Evolutionary conservation across 768 basidiomycete genomes (phyloP), one percentile per base, ranked within the genome.

Genomic region (Stropharia rugosoannulata): DNA sequence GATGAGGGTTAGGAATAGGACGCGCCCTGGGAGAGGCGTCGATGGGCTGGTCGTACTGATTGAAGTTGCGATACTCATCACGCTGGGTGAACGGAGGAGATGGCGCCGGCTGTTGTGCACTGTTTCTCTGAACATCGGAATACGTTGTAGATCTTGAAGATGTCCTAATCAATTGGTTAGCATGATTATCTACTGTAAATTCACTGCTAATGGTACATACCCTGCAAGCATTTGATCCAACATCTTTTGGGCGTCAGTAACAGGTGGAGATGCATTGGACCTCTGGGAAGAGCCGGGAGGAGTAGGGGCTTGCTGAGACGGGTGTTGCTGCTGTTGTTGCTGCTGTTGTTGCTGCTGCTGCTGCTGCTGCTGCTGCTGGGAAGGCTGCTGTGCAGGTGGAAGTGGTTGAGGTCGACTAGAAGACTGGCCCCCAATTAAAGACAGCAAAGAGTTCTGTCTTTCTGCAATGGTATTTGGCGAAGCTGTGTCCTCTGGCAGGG

Each of bases 171-270:
- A 18, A 19, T n/a, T 52, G 11, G 48, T n/a, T 35, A 49, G 27
- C 37, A 11, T 6, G 9, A 37, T 27, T 3, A 36, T 11, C 7
- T 22, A 15, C 39, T 29, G 42, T 6, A 36, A 32, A 40, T 29
- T 37, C 1, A 6, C 39, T 16, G 36, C 42, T 36, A 29, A 55
- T 37, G 15, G 11, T 7, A 77, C 87, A 73, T 67, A 93, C 90
- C 88, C 86, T 54, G 84, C 77, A 85, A 93, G 89, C 57, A 93
- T 75, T 66, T 91, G 88, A 61, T 93, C 90, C 57, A 93, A 71
- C 61, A 93, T 76, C 72, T 91, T 90, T 55, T 89, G 87, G 0
- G 81, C 70, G 58, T 90, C 87, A 62, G 79, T 83, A 56, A 79
- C 81, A 11, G 80, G 74, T 4, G 84, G 80, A 19, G 83, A 82